phyloP scores from a whole-genome alignment of 352 stramenopile genomes.

The Pythium pyrilobum region DNA sequence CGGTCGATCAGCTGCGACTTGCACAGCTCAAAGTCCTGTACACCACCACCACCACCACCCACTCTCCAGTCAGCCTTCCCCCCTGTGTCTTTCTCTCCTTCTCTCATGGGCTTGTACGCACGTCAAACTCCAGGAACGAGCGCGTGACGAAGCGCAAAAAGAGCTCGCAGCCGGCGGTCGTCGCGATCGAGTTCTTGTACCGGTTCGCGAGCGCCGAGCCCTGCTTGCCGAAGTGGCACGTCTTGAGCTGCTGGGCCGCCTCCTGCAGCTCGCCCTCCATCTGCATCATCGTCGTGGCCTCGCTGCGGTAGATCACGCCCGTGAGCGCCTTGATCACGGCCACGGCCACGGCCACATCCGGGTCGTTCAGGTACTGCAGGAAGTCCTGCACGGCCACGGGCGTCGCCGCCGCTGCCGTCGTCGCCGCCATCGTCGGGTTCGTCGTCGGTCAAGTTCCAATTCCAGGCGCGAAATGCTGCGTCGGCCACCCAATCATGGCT shows the following conservation, averaged over 20 bases:
- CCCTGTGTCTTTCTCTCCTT: not conserved
- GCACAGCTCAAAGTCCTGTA: slow-evolving; percentile 89
- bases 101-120: slow-evolving; percentile 14
- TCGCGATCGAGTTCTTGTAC: slow-evolving; percentile 86
- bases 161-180: slow-evolving; percentile 89
- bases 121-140: slow-evolving; percentile 86
- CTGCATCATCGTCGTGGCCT: slow-evolving; percentile 95
- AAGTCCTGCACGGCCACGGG: slow-evolving; percentile 67
- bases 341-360: slow-evolving; percentile 87
- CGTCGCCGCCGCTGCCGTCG: not conserved
- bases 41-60: not conserved
- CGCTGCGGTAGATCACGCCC: slow-evolving; percentile 86
- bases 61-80: not conserved
- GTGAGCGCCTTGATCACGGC: slow-evolving; percentile 93
- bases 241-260: slow-evolving; percentile 66
- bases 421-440: not conserved
- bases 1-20: slow-evolving; percentile 89
- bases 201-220: slow-evolving; percentile 32
- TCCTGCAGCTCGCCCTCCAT: slow-evolving; percentile 91
- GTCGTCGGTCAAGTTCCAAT: not conserved
- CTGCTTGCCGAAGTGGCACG: slow-evolving; percentile 34
- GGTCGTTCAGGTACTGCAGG: slow-evolving; percentile 60
- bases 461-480: not conserved
- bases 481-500: slow-evolving; percentile 8
- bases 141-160: slow-evolving; percentile 94